A percentile compares a stretch with the other conserved stretches of the same genome.
Conservation (phyloP, 805 yeast genomes). For the Saccharomycopsis fermentans region DNA sequence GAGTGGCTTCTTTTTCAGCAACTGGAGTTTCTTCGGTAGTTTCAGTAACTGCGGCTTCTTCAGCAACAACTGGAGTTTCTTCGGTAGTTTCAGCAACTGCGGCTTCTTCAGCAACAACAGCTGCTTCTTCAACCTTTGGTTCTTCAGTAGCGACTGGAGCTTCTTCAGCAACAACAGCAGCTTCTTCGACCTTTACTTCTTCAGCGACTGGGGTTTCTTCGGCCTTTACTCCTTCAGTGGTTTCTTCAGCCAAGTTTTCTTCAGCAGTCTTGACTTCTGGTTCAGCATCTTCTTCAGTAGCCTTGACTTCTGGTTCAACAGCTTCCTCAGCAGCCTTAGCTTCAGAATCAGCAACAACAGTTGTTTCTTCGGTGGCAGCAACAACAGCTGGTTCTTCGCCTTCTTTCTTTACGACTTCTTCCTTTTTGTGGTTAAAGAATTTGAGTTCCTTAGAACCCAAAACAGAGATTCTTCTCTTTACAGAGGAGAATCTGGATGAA, state of each 20-base stretch:
- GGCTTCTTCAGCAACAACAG: conserved; percentile 15
- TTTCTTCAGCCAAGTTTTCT: too few relatives aligned
- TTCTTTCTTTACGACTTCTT: conserved; percentile 7
- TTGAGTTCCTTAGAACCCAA: conserved; percentile 7
- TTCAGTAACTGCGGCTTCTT: conserved; percentile 6
- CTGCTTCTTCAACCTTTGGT: conserved; percentile 18
- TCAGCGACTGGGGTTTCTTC: conserved; percentile 16
- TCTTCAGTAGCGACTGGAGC: conserved; percentile 15
- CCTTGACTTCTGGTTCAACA: too few relatives aligned
- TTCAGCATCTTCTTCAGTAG: too few relatives aligned
- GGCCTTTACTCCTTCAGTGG: too few relatives aligned
- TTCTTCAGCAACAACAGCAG: conserved; percentile 10
- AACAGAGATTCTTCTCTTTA: conserved; percentile 15
- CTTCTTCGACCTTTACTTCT: conserved; percentile 10
- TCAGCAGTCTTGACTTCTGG: too few relatives aligned
- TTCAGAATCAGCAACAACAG: too few relatives aligned
- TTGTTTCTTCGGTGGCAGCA: not conserved
- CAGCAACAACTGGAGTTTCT: conserved; percentile 16
- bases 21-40: conserved; percentile 17
- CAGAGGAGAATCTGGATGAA: conserved; percentile 4
- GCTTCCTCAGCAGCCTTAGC: too few relatives aligned
- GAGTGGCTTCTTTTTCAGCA: conserved; percentile 11
- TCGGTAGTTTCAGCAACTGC: conserved; percentile 14
- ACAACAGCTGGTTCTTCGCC: conserved; percentile 17
- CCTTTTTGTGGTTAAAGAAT: conserved; percentile 1